Base-by-base conservation (phyloP, 768 basidiomycete genomes). In the Inosperma sp. region DNA sequence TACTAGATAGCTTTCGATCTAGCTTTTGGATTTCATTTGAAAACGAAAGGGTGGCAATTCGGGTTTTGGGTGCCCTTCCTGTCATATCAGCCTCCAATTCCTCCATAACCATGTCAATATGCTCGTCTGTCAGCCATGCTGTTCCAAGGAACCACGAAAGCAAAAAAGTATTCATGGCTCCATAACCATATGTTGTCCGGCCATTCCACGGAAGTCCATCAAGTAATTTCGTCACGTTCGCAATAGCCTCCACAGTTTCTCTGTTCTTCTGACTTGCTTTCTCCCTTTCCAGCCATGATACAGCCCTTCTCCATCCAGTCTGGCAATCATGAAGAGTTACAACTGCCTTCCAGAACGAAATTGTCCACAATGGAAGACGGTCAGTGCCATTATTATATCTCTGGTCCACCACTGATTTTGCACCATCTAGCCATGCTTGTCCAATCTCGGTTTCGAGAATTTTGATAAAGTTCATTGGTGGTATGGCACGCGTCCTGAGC, bases 381-480 rank as follows among this genome's bases (percentile, higher is more conserved):
- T 55, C 49, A n/a, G 14, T 12, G 13, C 42, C 49, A 6, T 55
- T 36, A 39, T 55, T 47, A 27, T 19, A 47, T 17, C 49, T 21
- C 14, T 16, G 49, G 30, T 55, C 49, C 4, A 40, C n/a, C 7
- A 55, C 35, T 17, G 54, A 55, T 33, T 51, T 51, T 45, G 49
- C 13, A n/a, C 54, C 54, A 40, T 55, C 43, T 6, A 55, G 29
- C 54, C 52, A 53, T 8, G 46, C 46, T 25, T 53, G 52, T 26
- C 35, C 46, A n/a, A 30, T 4, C 1, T 34, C 46, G 1, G 22
- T n/a, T 23, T 52, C 33, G 5, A 52, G 42, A 7, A 25, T 9
- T 12, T 13, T 27, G 14, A 52, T 13, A 17, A 44, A 45, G 14
- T 12, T 4, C 12, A 5, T 13, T 19, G 51, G 35, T 22, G 51